Conservation (phyloP, 192 early-diverging fungal species). For the Rhizoclosmatium globosum region DNA sequence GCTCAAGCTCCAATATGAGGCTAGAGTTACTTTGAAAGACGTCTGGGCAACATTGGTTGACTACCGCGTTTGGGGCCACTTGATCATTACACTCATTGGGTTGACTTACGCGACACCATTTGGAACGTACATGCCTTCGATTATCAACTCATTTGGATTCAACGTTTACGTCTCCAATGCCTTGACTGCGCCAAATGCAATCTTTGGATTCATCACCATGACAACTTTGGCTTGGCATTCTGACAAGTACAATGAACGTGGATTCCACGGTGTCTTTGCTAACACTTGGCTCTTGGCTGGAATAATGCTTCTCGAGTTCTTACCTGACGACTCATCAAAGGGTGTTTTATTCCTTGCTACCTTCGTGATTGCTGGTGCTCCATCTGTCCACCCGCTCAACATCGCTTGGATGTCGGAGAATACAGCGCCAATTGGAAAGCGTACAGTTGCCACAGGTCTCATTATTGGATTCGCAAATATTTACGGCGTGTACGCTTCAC, state of each 20-base stretch:
- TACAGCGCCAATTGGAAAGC: no score
- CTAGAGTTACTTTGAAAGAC: slow-evolving; percentile 26
- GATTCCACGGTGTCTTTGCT: slow-evolving; percentile 30
- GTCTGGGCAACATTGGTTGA: slow-evolving; percentile 36
- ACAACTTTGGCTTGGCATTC: slow-evolving; percentile 32
- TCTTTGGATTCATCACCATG: slow-evolving; percentile 29
- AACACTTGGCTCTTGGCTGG: slow-evolving; percentile 38
- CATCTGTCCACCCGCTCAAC: no score
- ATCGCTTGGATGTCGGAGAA: no score
- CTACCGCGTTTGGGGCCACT: slow-evolving; percentile 41
- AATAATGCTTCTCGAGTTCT: slow-evolving; percentile 24
- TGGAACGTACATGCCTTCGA: slow-evolving; percentile 37
- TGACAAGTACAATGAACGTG: slow-evolving; percentile 22
- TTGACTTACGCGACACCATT: slow-evolving; percentile 25
- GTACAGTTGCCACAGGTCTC: no score
- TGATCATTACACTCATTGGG: no score
- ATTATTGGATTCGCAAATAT: no score
- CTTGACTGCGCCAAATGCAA: slow-evolving; percentile 35
- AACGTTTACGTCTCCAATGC: slow-evolving; percentile 37
- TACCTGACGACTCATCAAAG: slow-evolving; percentile 20
- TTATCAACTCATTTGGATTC: slow-evolving; percentile 45
- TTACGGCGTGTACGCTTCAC: no score
- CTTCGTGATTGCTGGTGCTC: slow-evolving; percentile 27
- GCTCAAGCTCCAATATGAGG: slow-evolving; percentile 51
- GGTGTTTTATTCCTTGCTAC: neutral